Conservation (phyloP, 1,139 yeast genomes). For the Groenewaldozyma auringiensis region DNA sequence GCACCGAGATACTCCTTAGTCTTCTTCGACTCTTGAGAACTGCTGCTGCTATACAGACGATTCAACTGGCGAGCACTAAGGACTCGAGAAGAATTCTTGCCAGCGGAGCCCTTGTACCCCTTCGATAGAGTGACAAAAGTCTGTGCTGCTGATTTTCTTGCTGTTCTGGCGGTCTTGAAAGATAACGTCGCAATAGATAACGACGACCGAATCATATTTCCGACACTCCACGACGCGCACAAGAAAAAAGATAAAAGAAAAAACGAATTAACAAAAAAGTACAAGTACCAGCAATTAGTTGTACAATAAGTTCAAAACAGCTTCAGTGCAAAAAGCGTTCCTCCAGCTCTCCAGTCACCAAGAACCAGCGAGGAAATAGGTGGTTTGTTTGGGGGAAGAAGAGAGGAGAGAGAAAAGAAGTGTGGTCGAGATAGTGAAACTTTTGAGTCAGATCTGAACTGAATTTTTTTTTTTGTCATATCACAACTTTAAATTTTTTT, state of each 20-base stretch:
- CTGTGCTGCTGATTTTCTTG: neutral
- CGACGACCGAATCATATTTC: neutral
- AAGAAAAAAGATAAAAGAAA: no score
- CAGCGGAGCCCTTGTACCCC: neutral
- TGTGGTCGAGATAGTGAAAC: no score
- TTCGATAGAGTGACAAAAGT: neutral
- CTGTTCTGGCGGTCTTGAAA: neutral
- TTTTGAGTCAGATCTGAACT: neutral
- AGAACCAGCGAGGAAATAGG: no score
- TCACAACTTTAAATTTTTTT: no score
- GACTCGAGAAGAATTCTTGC: neutral
- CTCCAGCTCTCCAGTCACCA: no score
- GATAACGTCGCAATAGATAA: neutral
- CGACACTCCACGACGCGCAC: neutral
- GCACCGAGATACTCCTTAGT: conserved; percentile 43
- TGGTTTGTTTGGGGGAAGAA: no score
- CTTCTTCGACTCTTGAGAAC: neutral
- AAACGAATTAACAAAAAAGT: no score
- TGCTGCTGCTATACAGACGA: neutral
- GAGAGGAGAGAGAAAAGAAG: no score
- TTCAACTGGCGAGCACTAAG: neutral
- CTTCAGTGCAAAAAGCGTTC: no score
- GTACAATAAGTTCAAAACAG: no score
- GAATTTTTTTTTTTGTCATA: no score
- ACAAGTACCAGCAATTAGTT: no score